These are phyloP conservation scores for Ziziphus jujuba DNA, from an alignment of 306 rosid genomes.

Conservation along the genomic window DNA sequence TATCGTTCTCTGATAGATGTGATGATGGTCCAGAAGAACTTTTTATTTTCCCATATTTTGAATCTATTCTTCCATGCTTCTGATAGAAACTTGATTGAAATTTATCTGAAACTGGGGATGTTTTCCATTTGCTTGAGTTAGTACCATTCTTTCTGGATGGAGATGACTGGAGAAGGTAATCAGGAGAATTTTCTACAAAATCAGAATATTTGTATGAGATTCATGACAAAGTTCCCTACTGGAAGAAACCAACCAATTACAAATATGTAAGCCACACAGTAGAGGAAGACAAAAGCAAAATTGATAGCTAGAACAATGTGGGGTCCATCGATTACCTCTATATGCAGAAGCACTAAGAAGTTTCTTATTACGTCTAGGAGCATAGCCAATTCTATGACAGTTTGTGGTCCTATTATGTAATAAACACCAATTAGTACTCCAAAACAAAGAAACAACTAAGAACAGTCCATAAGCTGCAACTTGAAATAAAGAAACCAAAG, in stretches of 20 bases:
- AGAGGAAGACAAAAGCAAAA: background rate
- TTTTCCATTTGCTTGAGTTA: slow-evolving; percentile 41
- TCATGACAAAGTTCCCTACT: slow-evolving; percentile 6
- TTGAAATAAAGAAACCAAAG: slow-evolving; percentile 12
- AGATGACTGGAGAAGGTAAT: slow-evolving; percentile 37
- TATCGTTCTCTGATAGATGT: slow-evolving; percentile 31
- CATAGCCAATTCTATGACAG: slow-evolving; percentile 83
- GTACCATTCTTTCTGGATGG: slow-evolving; percentile 35
- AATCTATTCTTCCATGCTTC: slow-evolving; percentile 31
- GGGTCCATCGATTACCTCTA: slow-evolving; percentile 48
- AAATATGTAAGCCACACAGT: background rate
- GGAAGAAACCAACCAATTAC: no score
- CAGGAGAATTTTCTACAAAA: slow-evolving; percentile 59
- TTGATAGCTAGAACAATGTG: background rate
- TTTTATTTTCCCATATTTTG: slow-evolving; percentile 30
- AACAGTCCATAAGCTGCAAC: background rate
- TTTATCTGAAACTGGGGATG: slow-evolving; percentile 29
- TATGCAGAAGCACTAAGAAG: slow-evolving; percentile 22
- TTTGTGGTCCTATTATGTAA: slow-evolving; percentile 50
- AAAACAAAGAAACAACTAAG: slow-evolving; percentile 3
- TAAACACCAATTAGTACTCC: slow-evolving; percentile 8
- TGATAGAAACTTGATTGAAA: slow-evolving; percentile 25
- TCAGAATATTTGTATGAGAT: slow-evolving; percentile 12
- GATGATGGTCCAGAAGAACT: slow-evolving; percentile 40
- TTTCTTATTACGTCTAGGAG: slow-evolving; percentile 44